Evolutionary conservation across 768 basidiomycete species (phyloP).

Genomic region (Boletus patriciae): DNA sequence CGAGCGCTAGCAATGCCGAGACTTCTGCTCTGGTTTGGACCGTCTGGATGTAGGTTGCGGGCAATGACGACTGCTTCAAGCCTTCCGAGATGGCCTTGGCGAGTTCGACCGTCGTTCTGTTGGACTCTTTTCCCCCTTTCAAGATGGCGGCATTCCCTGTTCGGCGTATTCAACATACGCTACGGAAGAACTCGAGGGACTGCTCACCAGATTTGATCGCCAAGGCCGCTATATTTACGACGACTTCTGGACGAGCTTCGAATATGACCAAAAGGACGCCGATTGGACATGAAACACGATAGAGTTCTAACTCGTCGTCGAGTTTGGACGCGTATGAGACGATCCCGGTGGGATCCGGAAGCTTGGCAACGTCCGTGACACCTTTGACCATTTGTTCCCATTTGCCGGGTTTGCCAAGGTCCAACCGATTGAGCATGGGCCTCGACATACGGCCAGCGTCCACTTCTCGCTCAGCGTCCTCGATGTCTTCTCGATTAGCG

Average conservation of each 20-base stretch:
- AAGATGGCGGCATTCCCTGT: conserved; percentile 94
- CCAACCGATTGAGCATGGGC: conserved; percentile 83
- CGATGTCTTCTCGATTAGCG: conserved; percentile 81
- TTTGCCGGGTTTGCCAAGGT: conserved; percentile 77
- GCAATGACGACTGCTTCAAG: conserved; percentile 69
- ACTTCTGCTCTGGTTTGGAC: conserved; percentile 93
- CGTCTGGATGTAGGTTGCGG: conserved; percentile 82
- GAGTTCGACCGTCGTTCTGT: conserved; percentile 72
- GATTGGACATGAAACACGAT: conserved; percentile 94
- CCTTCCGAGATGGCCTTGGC: conserved; percentile 79
- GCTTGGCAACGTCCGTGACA: conserved; percentile 77
- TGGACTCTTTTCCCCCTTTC: conserved; percentile 97
- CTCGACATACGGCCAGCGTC: conserved; percentile 80
- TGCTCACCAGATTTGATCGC: conserved; percentile 92
- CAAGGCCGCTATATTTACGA: conserved; percentile 93
- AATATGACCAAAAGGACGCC: conserved; percentile 96
- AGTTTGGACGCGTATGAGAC: conserved; percentile 89
- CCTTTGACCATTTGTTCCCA: conserved; percentile 95
- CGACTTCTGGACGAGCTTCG: conserved; percentile 95
- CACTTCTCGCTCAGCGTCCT: conserved; percentile 78
- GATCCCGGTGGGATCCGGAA: conserved; percentile 84
- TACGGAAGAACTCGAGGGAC: neutral
- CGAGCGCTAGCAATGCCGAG: conserved; percentile 78
- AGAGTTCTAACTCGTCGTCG: conserved; percentile 83
- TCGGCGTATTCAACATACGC: neutral